Conservation (phyloP, 129 eudicot species). For the Arctium minus region DNA sequence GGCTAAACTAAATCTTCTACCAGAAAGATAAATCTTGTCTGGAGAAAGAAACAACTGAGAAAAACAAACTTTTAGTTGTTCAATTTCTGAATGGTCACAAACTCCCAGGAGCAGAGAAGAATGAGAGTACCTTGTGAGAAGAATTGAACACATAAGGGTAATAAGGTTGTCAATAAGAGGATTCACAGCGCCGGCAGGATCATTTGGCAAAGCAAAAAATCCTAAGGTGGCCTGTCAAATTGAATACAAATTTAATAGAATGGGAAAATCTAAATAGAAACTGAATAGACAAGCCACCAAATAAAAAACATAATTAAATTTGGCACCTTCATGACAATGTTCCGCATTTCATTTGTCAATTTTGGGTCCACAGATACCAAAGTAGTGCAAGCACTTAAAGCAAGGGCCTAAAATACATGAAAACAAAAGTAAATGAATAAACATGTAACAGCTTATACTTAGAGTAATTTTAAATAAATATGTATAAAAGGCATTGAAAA, state of each 20-base stretch:
- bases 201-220: conserved; percentile 86
- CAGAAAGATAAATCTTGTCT: background rate
- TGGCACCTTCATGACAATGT: conserved; percentile 84
- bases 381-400: conserved; percentile 97
- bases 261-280: background rate
- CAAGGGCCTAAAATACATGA: conserved; percentile 63
- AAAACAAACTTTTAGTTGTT: background rate
- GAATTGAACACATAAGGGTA: conserved; percentile 81
- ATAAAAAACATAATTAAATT: background rate
- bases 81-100: background rate
- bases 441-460: background rate
- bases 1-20: background rate
- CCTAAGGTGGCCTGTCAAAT: conserved; percentile 88
- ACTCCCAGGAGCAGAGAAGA: background rate
- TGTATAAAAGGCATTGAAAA: conserved; percentile 9
- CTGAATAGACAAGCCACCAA: background rate
- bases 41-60: background rate
- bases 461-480: background rate
- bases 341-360: conserved; percentile 83
- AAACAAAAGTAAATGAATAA: background rate
- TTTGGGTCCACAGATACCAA: conserved; percentile 98
- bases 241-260: background rate
- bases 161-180: conserved; percentile 90
- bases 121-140: conserved; percentile 74
- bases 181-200: conserved; percentile 71